phyloP scores from a whole-genome alignment of 345 rosid genomes.

The Mallotus nudiflorus region DNA sequence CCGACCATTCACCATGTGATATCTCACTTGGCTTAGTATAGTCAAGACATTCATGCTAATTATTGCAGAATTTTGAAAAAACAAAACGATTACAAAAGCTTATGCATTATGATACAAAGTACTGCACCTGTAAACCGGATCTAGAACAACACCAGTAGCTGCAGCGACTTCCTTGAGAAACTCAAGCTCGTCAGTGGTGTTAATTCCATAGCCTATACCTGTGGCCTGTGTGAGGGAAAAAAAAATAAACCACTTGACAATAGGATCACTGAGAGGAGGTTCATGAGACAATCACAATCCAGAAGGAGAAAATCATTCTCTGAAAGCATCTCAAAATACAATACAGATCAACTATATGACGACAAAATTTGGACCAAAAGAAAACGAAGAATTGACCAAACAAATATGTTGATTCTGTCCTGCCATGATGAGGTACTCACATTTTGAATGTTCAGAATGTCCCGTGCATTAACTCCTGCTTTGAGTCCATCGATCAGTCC shows the following conservation, averaged over 20 bases:
- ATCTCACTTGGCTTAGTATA: too few relatives aligned
- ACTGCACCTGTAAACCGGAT: constrained; percentile 87
- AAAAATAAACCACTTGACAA: background rate
- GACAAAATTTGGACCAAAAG: too few relatives aligned
- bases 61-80: background rate
- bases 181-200: constrained; percentile 70
- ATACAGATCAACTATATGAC: too few relatives aligned
- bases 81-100: background rate
- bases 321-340: too few relatives aligned
- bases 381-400: too few relatives aligned
- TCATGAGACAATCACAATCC: too few relatives aligned
- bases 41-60: too few relatives aligned
- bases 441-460: constrained; percentile 62
- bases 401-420: background rate
- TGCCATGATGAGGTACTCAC: constrained; percentile 44
- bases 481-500: too few relatives aligned
- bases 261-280: background rate
- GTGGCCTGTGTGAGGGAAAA: constrained; percentile 64
- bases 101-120: background rate
- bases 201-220: constrained; percentile 87
- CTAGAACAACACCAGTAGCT: constrained; percentile 77
- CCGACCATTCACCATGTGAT: too few relatives aligned
- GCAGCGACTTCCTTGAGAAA: constrained; percentile 77
- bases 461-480: constrained; percentile 68
- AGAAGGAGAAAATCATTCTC: background rate